Conservation (phyloP, 169 alveolate genomes). For the Plasmodium sp. region DNA sequence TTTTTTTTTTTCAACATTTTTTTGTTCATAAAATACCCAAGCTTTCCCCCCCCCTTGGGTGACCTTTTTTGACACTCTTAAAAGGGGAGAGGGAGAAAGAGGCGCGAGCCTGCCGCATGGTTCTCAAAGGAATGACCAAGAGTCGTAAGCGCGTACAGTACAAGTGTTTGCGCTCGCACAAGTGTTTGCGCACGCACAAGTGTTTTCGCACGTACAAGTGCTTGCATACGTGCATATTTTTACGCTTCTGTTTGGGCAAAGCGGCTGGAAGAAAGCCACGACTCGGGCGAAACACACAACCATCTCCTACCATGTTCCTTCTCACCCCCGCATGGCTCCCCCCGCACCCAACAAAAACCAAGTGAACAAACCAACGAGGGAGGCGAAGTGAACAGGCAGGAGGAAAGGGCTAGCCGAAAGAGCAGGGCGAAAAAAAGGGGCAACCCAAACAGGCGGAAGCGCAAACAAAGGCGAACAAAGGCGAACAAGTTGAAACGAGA, state of each 20-base stretch:
- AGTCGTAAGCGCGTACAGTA: neutral
- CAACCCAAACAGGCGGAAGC: neutral
- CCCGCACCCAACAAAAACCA: neutral
- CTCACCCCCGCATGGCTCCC: neutral
- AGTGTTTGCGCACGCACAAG: neutral
- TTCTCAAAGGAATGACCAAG: neutral
- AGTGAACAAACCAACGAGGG: neutral
- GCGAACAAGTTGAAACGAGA: neutral
- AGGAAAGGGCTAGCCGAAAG: neutral
- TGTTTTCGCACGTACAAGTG: neutral
- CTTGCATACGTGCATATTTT: neutral
- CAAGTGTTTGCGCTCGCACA: neutral
- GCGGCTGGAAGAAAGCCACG: neutral
- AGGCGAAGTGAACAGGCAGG: neutral
- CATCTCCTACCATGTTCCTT: neutral
- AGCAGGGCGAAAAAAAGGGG: neutral
- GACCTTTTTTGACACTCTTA: neutral
- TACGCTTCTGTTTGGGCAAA: neutral
- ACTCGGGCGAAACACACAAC: neutral
- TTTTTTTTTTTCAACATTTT: neutral
- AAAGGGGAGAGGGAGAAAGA: neutral
- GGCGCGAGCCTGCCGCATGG: neutral
- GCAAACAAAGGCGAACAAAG: neutral
- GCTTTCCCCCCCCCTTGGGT: neutral
- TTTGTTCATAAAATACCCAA: neutral